phyloP scores from a whole-genome alignment of 192 early-diverging fungal genomes.

The Backusella australiensis region DNA sequence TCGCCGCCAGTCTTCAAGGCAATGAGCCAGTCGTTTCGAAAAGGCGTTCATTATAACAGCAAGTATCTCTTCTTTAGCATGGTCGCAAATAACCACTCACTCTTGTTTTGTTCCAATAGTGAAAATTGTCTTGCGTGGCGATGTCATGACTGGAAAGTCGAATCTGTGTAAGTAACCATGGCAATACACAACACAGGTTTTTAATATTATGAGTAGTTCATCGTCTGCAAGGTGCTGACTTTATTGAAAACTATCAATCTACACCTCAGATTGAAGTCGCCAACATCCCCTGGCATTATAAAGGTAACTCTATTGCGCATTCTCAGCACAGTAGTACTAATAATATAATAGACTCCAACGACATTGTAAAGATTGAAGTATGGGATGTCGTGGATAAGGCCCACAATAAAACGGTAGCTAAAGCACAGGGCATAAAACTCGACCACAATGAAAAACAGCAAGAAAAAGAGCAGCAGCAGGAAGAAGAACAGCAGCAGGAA shows the following conservation, averaged over 20 bases:
- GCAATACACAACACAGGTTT: not conserved
- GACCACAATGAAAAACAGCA: slow-evolving; percentile 20
- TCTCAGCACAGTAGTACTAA: too few relatives aligned
- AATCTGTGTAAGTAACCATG: slow-evolving; percentile 45
- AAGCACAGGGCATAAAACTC: slow-evolving; percentile 30
- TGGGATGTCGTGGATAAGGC: slow-evolving; percentile 64
- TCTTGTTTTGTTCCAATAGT: slow-evolving; percentile 28
- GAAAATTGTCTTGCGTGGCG: slow-evolving; percentile 59
- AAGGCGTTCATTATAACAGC: slow-evolving; percentile 50
- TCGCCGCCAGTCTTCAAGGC: slow-evolving; percentile 23
- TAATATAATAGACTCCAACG: slow-evolving; percentile 39
- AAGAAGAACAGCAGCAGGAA: not conserved
- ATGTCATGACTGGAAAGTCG: slow-evolving; percentile 57
- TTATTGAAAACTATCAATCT: slow-evolving; percentile 41
- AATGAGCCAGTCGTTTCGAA: slow-evolving; percentile 37
- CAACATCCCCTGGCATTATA: slow-evolving; percentile 59
- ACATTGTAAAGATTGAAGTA: slow-evolving; percentile 60
- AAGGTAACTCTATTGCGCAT: slow-evolving; percentile 29
- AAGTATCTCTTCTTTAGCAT: not conserved
- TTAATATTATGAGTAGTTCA: slow-evolving; percentile 34
- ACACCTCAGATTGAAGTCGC: slow-evolving; percentile 61
- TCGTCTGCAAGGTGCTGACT: slow-evolving; percentile 50
- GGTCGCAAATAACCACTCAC: not conserved
- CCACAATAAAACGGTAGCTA: slow-evolving; percentile 20
- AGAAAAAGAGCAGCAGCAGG: not conserved